Percentiles rank a stretch among this genome's conserved stretches.
Evolutionary conservation across 768 basidiomycete species (phyloP).

Genomic region (Harrya chromipes): DNA sequence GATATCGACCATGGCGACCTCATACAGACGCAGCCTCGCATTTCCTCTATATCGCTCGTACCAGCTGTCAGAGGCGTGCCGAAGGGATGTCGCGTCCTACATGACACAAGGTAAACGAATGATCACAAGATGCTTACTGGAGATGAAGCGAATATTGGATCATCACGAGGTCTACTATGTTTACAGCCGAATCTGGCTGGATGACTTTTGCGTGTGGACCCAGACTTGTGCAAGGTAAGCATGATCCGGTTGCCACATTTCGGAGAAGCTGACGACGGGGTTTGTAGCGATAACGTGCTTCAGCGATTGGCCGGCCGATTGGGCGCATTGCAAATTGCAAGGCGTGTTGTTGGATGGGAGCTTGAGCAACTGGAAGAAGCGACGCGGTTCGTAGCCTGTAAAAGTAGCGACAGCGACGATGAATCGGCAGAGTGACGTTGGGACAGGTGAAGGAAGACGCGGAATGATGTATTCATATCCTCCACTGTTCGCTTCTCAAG

Average conservation of each 20-base stretch:
- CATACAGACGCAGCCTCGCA: constrained; percentile 70
- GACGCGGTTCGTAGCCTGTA: constrained; percentile 36
- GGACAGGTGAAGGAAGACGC: constrained; percentile 7
- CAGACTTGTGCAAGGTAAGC: constrained; percentile 68
- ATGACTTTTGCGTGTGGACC: constrained; percentile 83
- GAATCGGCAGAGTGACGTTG: constrained; percentile 40
- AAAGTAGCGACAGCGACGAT: constrained; percentile 68
- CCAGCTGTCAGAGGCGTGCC: constrained; percentile 66
- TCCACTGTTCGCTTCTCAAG: constrained; percentile 1
- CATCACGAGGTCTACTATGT: constrained; percentile 85
- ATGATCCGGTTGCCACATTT: background rate
- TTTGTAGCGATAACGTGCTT: constrained; percentile 56
- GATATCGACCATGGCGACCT: constrained; percentile 49
- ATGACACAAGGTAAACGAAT: constrained; percentile 60
- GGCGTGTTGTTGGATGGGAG: constrained; percentile 63
- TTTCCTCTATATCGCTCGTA: constrained; percentile 84
- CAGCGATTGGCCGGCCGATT: constrained; percentile 44
- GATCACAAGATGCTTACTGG: constrained; percentile 63
- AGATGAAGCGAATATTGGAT: constrained; percentile 71
- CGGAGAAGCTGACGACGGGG: background rate
- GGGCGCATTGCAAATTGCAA: constrained; percentile 42
- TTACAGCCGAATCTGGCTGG: constrained; percentile 85
- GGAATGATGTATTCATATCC: background rate
- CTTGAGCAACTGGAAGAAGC: constrained; percentile 64
- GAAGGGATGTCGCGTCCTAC: constrained; percentile 55